These are phyloP conservation scores for Amanita subjunquillea DNA, from an alignment of 768 basidiomycete genomes.

Conservation along the genomic window DNA sequence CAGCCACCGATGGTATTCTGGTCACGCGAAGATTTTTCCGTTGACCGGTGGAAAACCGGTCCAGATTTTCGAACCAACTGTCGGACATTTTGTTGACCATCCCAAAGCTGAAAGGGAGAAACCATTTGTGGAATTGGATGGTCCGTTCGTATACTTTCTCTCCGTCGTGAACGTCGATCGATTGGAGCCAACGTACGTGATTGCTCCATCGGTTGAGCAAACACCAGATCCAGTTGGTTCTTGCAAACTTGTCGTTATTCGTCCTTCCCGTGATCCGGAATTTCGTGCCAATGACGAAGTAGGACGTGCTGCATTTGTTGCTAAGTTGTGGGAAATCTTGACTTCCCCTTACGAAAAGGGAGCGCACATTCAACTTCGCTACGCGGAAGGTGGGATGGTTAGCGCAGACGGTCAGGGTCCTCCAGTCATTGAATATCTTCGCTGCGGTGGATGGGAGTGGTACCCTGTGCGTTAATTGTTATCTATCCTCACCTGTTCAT, in stretches of 20 bases:
- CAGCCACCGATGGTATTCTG: constrained; percentile 59
- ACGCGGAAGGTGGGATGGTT: constrained; percentile 33
- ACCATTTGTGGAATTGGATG: constrained; percentile 39
- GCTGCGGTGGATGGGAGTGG: constrained; percentile 84
- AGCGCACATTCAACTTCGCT: constrained; percentile 53
- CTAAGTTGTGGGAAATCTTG: constrained; percentile 44
- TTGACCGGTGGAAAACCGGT: constrained; percentile 27
- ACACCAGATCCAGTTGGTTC: constrained; percentile 33
- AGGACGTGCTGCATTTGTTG: constrained; percentile 37
- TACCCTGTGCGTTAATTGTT: constrained; percentile 46
- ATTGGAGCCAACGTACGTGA: constrained; percentile 73
- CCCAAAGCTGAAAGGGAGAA: constrained; percentile 21
- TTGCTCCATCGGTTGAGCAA: constrained; percentile 50
- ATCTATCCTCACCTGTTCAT: not conserved
- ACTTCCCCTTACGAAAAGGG: constrained; percentile 73
- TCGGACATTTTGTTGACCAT: constrained; percentile 34
- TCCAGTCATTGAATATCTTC: constrained; percentile 64
- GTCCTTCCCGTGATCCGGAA: constrained; percentile 56
- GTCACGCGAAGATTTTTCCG: constrained; percentile 47
- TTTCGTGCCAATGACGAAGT: constrained; percentile 29
- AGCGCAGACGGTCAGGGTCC: constrained; percentile 33
- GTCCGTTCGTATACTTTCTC: constrained; percentile 83
- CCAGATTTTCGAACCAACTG: constrained; percentile 49
- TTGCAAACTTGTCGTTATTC: constrained; percentile 68
- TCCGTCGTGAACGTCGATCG: constrained; percentile 78